Evolutionary conservation across 2,329 filamentous ascomycete genomes (phyloP).

Genomic region (Neopestalotiopsis rosae): DNA sequence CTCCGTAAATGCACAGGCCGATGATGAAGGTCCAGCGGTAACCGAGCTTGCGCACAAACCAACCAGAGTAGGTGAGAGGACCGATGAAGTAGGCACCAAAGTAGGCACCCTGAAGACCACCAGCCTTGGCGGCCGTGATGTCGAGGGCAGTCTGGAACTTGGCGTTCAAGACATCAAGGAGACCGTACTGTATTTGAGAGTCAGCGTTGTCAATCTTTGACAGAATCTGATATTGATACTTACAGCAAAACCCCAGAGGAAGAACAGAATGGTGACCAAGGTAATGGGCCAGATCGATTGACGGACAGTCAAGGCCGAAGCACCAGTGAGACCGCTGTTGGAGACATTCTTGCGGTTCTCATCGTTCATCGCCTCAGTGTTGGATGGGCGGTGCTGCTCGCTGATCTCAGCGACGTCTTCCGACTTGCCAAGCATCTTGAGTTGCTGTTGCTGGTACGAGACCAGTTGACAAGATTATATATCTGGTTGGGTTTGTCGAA

Average conservation of each 20-base stretch:
- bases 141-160: slow-evolving; percentile 45
- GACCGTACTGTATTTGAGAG: slow-evolving; percentile 7
- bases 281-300: slow-evolving; percentile 13
- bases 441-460: background rate
- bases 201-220: background rate
- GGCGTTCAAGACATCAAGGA: slow-evolving; percentile 17
- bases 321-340: slow-evolving; percentile 13
- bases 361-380: slow-evolving; percentile 7
- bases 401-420: slow-evolving; percentile 11
- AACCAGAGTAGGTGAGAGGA: slow-evolving; percentile 45
- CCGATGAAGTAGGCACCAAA: slow-evolving; percentile 52
- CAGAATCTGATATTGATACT: background rate
- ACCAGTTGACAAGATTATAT: background rate
- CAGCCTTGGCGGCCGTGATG: slow-evolving; percentile 49
- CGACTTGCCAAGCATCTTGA: slow-evolving; percentile 13
- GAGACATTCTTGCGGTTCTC: slow-evolving; percentile 13
- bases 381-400: slow-evolving; percentile 9
- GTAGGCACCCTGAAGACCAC: slow-evolving; percentile 56
- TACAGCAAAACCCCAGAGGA: slow-evolving; percentile 21
- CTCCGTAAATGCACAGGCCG: slow-evolving; percentile 31
- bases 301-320: slow-evolving; percentile 14
- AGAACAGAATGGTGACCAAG: slow-evolving; percentile 20
- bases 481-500: background rate
- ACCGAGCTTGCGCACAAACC: slow-evolving; percentile 67
- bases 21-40: slow-evolving; percentile 73